Conservation (phyloP, 805 yeast genomes). For the Dipodascus albidus region DNA sequence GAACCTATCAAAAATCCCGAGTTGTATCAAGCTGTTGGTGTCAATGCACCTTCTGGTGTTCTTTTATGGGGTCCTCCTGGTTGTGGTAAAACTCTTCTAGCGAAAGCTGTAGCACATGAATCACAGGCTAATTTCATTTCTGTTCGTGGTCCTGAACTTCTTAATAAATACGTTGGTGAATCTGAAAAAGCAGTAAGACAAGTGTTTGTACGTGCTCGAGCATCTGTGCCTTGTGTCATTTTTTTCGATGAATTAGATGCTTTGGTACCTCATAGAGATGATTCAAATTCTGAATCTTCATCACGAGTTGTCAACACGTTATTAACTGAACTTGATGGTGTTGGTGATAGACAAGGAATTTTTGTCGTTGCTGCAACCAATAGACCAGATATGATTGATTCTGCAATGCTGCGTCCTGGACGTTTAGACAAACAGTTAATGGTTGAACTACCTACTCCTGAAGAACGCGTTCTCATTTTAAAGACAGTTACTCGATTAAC, state of each 20-base stretch:
- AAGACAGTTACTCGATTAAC: constrained; percentile 64
- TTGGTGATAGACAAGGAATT: constrained; percentile 84
- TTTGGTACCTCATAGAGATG: constrained; percentile 85
- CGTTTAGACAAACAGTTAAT: constrained; percentile 86
- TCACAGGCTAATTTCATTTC: constrained; percentile 93
- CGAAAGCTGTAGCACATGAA: constrained; percentile 97
- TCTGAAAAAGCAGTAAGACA: constrained; percentile 90
- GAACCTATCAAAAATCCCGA: constrained; percentile 94
- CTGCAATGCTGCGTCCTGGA: constrained; percentile 97
- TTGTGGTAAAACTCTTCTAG: constrained; percentile 92
- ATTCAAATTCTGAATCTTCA: constrained; percentile 77
- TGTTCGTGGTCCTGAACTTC: constrained; percentile 88
- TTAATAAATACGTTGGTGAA: constrained; percentile 94
- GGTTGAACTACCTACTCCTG: constrained; percentile 74
- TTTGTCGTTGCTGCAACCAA: constrained; percentile 95
- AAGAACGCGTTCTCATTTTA: constrained; percentile 73
- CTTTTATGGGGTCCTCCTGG: constrained; percentile 99
- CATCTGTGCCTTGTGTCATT: constrained; percentile 86
- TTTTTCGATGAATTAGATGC: constrained; percentile 97
- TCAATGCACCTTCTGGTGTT: constrained; percentile 94
- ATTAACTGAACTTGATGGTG: constrained; percentile 88
- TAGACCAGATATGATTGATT: constrained; percentile 96
- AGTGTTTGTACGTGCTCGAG: constrained; percentile 84
- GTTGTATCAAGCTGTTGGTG: constrained; percentile 79
- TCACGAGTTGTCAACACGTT: constrained; percentile 91